Evolutionary conservation across 208 protist species (phyloP).

Genomic region (Leishmania major): DNA sequence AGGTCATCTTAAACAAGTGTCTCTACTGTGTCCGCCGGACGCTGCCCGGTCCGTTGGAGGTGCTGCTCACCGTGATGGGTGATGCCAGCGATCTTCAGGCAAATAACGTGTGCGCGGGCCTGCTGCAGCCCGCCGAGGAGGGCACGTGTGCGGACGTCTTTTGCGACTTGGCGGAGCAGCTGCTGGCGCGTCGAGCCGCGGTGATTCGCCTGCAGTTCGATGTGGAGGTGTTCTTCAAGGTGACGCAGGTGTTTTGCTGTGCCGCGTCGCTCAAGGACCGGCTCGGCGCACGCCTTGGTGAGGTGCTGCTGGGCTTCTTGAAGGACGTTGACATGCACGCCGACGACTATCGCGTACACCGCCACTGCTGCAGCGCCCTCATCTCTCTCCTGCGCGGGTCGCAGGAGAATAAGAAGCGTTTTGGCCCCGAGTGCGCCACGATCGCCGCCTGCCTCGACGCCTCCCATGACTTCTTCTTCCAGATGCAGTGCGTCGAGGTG

Average conservation of each 20-base stretch:
- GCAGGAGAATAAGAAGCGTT: slow-evolving; percentile 73
- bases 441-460: slow-evolving; percentile 53
- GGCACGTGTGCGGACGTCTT: slow-evolving; percentile 53
- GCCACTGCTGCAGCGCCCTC: slow-evolving; percentile 72
- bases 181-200: slow-evolving; percentile 42
- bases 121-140: slow-evolving; percentile 44
- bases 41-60: slow-evolving; percentile 47
- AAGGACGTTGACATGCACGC: slow-evolving; percentile 40
- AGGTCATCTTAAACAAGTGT: slow-evolving; percentile 64
- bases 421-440: slow-evolving; percentile 49
- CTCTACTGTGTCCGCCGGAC: slow-evolving; percentile 62
- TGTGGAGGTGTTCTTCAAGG: slow-evolving; percentile 65
- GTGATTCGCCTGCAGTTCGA: slow-evolving; percentile 53
- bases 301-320: slow-evolving; percentile 62
- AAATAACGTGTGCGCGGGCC: slow-evolving; percentile 29
- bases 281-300: slow-evolving; percentile 42
- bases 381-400: slow-evolving; percentile 83
- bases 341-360: slow-evolving; percentile 76
- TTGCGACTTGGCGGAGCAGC: slow-evolving; percentile 34
- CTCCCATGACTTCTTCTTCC: slow-evolving; percentile 83
- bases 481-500: slow-evolving; percentile 90
- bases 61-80: slow-evolving; percentile 52
- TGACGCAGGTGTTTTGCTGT: slow-evolving; percentile 62
- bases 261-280: slow-evolving; percentile 54
- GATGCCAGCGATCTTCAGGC: slow-evolving; percentile 37